phyloP scores from a whole-genome alignment of 176 grass and related monocot genomes.

The Themeda triandra region DNA sequence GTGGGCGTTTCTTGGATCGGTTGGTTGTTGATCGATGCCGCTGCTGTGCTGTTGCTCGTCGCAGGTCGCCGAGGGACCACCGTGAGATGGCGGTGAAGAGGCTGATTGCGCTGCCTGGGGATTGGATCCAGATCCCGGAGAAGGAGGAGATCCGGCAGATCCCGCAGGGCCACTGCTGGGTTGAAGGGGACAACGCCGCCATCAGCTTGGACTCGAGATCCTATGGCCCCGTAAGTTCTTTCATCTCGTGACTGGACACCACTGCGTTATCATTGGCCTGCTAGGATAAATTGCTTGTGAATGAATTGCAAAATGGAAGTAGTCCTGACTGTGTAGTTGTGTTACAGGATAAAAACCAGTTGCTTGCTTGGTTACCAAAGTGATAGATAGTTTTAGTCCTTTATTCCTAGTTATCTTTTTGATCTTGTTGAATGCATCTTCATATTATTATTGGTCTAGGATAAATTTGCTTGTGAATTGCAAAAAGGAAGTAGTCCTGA shows the following conservation, averaged over 20 bases:
- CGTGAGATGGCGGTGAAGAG: slow-evolving; percentile 36
- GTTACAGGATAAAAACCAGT: neutral
- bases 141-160: too few relatives aligned
- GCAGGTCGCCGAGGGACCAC: slow-evolving; percentile 47
- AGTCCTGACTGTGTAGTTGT: neutral
- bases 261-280: neutral
- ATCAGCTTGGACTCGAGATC: slow-evolving; percentile 55
- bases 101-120: slow-evolving; percentile 69
- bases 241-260: neutral
- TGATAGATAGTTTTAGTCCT: too few relatives aligned
- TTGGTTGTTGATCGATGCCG: neutral
- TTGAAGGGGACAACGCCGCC: slow-evolving; percentile 70
- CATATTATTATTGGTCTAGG: too few relatives aligned
- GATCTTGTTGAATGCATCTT: neutral
- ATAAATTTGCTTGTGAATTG: too few relatives aligned
- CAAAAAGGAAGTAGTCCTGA: too few relatives aligned
- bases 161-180: slow-evolving; percentile 74
- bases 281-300: neutral
- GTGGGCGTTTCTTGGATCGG: neutral
- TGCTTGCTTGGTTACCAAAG: slow-evolving; percentile 1
- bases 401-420: neutral
- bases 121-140: slow-evolving; percentile 78
- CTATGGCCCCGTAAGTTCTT: slow-evolving; percentile 66
- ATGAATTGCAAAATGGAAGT: neutral
- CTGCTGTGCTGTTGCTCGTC: neutral